phyloP scores from a whole-genome alignment of 495 filamentous ascomycete genomes.

The Tuber aestivum region DNA sequence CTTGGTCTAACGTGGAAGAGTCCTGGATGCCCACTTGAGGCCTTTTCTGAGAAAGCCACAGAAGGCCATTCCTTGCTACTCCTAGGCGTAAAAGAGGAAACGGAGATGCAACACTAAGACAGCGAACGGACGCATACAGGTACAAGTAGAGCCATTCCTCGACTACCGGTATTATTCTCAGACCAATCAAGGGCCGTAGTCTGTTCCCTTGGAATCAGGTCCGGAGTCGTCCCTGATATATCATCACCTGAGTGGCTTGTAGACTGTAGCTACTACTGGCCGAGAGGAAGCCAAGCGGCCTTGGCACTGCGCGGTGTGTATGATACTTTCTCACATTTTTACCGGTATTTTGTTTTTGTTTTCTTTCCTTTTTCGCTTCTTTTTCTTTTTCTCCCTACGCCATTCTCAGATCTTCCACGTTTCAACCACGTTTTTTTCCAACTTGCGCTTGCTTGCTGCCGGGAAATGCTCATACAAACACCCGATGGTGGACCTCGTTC shows the following conservation, averaged over 20 bases:
- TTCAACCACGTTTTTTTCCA: slow-evolving; percentile 3
- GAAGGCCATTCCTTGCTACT: not conserved
- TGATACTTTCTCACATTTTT: not conserved
- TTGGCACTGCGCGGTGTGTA: not conserved
- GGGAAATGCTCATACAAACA: not conserved
- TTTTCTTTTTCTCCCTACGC: not conserved
- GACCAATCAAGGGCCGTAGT: not conserved
- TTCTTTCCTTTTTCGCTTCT: not conserved
- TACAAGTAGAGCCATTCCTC: not conserved
- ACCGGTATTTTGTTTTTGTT: not conserved
- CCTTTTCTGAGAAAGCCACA: slow-evolving; percentile 2
- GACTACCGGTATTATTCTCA: not conserved
- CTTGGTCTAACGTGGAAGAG: not conserved
- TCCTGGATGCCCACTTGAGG: not conserved
- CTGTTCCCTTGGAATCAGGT: not conserved
- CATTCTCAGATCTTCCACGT: slow-evolving; percentile 5
- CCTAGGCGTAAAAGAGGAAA: not conserved
- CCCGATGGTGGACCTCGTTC: not conserved
- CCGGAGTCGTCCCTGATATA: not conserved
- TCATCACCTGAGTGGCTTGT: not conserved
- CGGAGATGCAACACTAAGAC: not conserved
- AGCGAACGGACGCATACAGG: not conserved
- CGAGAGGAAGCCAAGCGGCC: not conserved
- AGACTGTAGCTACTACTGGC: not conserved
- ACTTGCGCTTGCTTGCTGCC: not conserved